Base-by-base conservation (phyloP, 768 basidiomycete genomes). In the Cystobasidium ongulense region DNA sequence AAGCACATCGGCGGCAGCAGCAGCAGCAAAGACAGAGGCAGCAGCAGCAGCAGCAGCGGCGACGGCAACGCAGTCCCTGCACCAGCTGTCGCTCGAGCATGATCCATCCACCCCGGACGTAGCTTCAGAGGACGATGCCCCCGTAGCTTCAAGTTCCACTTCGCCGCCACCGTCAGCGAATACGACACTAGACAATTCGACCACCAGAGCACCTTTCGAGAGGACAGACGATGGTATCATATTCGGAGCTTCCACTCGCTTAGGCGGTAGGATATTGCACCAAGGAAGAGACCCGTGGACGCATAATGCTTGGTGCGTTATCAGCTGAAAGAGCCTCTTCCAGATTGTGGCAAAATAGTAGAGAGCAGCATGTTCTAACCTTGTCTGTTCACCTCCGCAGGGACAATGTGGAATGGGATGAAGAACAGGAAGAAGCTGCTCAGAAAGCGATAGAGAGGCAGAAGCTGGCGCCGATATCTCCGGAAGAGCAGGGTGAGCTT, bases 371-470 rank as follows among this genome's bases (percentile, higher is more conserved):
- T 7, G n/a, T 54, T 10, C 7, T n/a, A 7, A 8, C 7, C 27
- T 8, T 54, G 23, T 35, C 5, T 29, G 33, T 59, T 1, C 23
- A 13, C 15, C 15, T 21, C 39, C 23, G 33, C 41, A 64, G 82
- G 82, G 82, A 83, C 63, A 80, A 82, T 61, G 82, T 81, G 1
- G 78, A 77, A 31, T 78, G 81, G 64, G 81, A 81, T 1, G 84
- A 87, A 13, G 91, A 92, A 81, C 91, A 95, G 80, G 85, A 83
- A 46, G 87, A 88, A 41, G 73, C 70, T 15, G 92, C 96, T 63
- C 83, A 85, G 7, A 83, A 86, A 2, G 87, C 92, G 0, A 82
- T 95, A 38, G 84, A 85, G 29, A 85, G 85, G 74, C 95, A 98
- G 80, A 85, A 86, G 1, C 80, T 83, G 8, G 84, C 86, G 3